Base-by-base conservation (phyloP, 2,329 filamentous ascomycete species). In the Phaeosphaeria sp. region DNA sequence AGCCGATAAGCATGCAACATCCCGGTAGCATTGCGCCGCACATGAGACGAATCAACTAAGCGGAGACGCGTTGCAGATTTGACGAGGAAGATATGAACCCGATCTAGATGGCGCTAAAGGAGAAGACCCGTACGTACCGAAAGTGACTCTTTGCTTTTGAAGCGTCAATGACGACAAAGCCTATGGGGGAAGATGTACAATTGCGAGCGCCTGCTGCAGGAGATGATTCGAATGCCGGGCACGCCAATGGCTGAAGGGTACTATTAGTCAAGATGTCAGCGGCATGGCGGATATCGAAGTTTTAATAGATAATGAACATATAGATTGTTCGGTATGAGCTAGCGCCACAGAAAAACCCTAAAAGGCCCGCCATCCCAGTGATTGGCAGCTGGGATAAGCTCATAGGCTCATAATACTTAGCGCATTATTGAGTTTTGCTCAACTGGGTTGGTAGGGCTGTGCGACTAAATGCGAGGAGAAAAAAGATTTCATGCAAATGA, bases 291-390 rank as follows among this genome's bases (percentile, higher is more conserved):
- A 56, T 54, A 50, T 46, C 46, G 43, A 55, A 41, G 55, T 55
- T 55, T 61, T 56, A 75, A 76, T 74, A 76, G 68, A 76, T 75
- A 68, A 73, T 72, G 13, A 69, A 71, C 60, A 65, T 46, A 73
- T 75, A 77, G 71, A 76, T 68, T 67, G 64, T 72, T 66, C 67
- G 65, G 63, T 36, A 54, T 61, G 64, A 65, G 67, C 70, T 76
- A 75, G 73, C 64, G 70, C 67, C 59, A 50, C 53, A 66, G 63
- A 69, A 72, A 72, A 73, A 73, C 69, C 25, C 43, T 73, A 71
- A 74, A 71, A 71, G 70, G 69, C 63, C 64, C 50, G 65, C 9
- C 44, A 65, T 63, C 64, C 55, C 47, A 63, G 57, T 71, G 63
- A 72, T 72, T 72, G 71, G 72, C 63, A 30, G 68, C 72, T 65